A percentile compares a stretch with the other conserved stretches of the same genome.
Evolutionary conservation across 495 filamentous ascomycete genomes (phyloP).

Genomic region (Aspergillus hancockii): DNA sequence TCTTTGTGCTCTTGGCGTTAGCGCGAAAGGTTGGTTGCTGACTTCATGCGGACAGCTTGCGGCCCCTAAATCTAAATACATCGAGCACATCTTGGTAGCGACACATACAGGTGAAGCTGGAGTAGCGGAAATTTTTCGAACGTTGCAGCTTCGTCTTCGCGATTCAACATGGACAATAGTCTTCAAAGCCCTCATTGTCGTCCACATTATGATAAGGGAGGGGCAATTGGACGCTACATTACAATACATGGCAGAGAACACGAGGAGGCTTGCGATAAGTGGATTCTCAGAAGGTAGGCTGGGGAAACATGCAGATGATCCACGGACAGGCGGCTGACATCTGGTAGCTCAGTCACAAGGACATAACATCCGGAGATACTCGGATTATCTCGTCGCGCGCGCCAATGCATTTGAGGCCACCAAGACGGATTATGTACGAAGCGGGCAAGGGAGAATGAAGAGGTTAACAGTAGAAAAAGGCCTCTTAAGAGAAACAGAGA

Average conservation of each 20-base stretch:
- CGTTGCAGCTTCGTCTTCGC: slow-evolving; percentile 80
- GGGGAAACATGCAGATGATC: background rate
- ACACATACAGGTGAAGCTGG: slow-evolving; percentile 94
- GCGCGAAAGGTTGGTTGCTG: slow-evolving; percentile 15
- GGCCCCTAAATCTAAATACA: slow-evolving; percentile 98
- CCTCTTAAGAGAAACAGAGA: slow-evolving; percentile 86
- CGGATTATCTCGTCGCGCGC: slow-evolving; percentile 80
- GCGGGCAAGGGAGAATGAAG: slow-evolving; percentile 79
- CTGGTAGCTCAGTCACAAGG: slow-evolving; percentile 84
- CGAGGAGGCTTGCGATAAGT: slow-evolving; percentile 81
- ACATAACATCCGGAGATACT: slow-evolving; percentile 90
- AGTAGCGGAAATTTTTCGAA: slow-evolving; percentile 93
- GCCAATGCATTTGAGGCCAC: slow-evolving; percentile 80
- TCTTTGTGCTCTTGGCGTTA: background rate
- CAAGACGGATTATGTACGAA: slow-evolving; percentile 86
- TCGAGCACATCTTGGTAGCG: slow-evolving; percentile 95
- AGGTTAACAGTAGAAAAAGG: slow-evolving; percentile 90
- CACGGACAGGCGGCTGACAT: slow-evolving; percentile 16
- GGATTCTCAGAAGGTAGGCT: slow-evolving; percentile 87
- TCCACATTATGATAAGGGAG: slow-evolving; percentile 97
- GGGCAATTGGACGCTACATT: slow-evolving; percentile 88
- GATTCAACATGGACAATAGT: slow-evolving; percentile 98
- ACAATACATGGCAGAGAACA: slow-evolving; percentile 79
- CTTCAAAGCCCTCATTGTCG: slow-evolving; percentile 93
- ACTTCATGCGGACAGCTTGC: slow-evolving; percentile 62